Conservation (phyloP, 2,329 filamentous ascomycete genomes). For the Venturiaceae sp. region DNA sequence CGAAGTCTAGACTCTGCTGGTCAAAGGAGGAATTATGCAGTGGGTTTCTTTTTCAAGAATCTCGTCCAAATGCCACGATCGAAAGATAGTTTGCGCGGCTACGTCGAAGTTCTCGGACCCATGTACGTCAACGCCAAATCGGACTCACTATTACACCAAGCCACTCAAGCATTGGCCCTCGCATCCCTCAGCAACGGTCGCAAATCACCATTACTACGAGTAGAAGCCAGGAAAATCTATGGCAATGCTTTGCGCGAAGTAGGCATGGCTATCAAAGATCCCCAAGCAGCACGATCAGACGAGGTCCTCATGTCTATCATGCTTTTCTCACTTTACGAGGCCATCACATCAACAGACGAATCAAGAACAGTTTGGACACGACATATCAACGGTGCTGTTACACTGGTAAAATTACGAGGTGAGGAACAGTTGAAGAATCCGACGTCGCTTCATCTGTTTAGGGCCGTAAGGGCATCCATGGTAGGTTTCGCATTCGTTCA, state of each 20-base stretch:
- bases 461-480: constrained; percentile 31
- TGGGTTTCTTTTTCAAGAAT: constrained; percentile 32
- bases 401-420: constrained; percentile 27
- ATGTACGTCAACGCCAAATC: constrained; percentile 24
- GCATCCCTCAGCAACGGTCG: constrained; percentile 28
- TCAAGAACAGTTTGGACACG: constrained; percentile 26
- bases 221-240: constrained; percentile 24
- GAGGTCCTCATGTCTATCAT: constrained; percentile 28
- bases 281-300: constrained; percentile 23
- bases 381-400: constrained; percentile 30
- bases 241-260: constrained; percentile 27
- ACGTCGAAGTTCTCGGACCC: constrained; percentile 26
- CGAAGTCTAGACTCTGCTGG: constrained; percentile 2
- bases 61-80: constrained; percentile 27
- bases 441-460: constrained; percentile 27
- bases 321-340: constrained; percentile 31
- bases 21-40: neutral
- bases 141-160: constrained; percentile 28
- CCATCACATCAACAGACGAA: constrained; percentile 27
- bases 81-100: constrained; percentile 26
- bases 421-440: constrained; percentile 27
- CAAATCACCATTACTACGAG: constrained; percentile 20
- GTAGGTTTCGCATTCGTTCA: constrained; percentile 13
- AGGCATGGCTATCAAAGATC: constrained; percentile 25
- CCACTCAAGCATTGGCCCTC: constrained; percentile 28